Evolutionary conservation across 768 basidiomycete genomes (phyloP).

Genomic region (Pulveroboletus ravenelii): DNA sequence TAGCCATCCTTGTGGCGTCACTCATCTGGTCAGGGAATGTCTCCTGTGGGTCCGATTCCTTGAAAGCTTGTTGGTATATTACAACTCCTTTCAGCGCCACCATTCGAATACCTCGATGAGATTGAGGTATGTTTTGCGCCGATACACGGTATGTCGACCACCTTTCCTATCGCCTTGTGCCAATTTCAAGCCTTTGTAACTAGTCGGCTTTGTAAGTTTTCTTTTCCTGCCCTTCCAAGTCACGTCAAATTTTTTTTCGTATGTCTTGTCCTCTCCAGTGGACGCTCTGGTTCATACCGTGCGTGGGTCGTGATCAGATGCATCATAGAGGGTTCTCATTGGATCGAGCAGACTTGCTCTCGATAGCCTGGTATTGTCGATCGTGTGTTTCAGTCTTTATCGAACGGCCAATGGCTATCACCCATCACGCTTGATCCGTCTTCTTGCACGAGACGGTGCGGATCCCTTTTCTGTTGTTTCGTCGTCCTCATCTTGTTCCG

Average conservation of each 20-base stretch:
- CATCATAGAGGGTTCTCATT: neutral
- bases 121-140: constrained; percentile 11
- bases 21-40: neutral
- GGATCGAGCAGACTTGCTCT: constrained; percentile 11
- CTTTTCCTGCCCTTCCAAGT: neutral
- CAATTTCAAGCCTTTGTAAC: neutral
- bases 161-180: neutral
- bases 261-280: constrained; percentile 10
- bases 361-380: constrained; percentile 7
- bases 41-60: neutral
- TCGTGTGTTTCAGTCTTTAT: constrained; percentile 5
- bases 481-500: neutral
- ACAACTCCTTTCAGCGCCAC: neutral
- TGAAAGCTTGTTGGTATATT: neutral
- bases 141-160: constrained; percentile 6
- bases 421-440: constrained; percentile 9
- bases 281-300: constrained; percentile 9
- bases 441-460: constrained; percentile 25
- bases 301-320: neutral
- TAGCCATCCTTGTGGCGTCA: neutral
- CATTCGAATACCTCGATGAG: constrained; percentile 7
- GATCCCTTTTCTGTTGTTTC: neutral
- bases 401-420: neutral
- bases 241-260: neutral
- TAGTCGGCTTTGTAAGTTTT: constrained; percentile 11